A percentile compares a stretch with the other conserved stretches of the same genome.
Evolutionary conservation across 495 filamentous ascomycete species (phyloP).

Genomic region (Thermochaetoides thermophila): DNA sequence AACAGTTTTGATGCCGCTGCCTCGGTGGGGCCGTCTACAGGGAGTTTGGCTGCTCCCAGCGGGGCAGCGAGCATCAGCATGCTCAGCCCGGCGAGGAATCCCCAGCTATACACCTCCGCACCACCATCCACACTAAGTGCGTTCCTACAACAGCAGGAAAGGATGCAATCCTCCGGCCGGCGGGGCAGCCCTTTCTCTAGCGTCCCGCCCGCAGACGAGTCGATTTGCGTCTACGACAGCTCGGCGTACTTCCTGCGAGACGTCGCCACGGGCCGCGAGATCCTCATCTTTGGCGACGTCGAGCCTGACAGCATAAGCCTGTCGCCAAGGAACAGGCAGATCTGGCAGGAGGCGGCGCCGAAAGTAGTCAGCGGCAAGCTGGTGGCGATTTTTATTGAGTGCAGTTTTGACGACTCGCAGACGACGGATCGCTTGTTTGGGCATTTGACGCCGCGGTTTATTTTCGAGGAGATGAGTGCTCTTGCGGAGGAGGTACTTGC

Average conservation of each 20-base stretch:
- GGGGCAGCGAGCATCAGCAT: too few relatives aligned
- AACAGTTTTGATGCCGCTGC: slow-evolving; percentile 22
- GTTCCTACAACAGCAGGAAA: slow-evolving; percentile 13
- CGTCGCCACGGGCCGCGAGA: slow-evolving; percentile 48
- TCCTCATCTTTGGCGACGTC: slow-evolving; percentile 89
- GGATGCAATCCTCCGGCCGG: slow-evolving; percentile 4
- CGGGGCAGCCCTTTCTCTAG: slow-evolving; percentile 12
- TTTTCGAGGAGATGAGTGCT: slow-evolving; percentile 58
- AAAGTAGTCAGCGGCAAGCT: slow-evolving; percentile 59
- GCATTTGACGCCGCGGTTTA: slow-evolving; percentile 69
- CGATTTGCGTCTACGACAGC: slow-evolving; percentile 57
- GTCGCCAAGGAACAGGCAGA: slow-evolving; percentile 56
- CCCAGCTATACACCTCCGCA: slow-evolving; percentile 4
- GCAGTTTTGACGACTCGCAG: slow-evolving; percentile 69
- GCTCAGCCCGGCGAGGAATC: too few relatives aligned
- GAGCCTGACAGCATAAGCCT: slow-evolving; percentile 80
- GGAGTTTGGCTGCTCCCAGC: too few relatives aligned
- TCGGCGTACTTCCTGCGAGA: slow-evolving; percentile 86
- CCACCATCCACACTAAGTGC: slow-evolving; percentile 10
- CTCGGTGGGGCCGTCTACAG: slow-evolving; percentile 4
- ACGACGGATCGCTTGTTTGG: slow-evolving; percentile 67
- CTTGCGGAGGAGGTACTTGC: slow-evolving; percentile 51
- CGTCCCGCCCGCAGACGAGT: slow-evolving; percentile 17
- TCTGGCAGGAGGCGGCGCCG: slow-evolving; percentile 77
- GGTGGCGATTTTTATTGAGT: slow-evolving; percentile 82